Base-by-base conservation (phyloP, 1,139 yeast genomes). In the Yamadazyma sp. region DNA sequence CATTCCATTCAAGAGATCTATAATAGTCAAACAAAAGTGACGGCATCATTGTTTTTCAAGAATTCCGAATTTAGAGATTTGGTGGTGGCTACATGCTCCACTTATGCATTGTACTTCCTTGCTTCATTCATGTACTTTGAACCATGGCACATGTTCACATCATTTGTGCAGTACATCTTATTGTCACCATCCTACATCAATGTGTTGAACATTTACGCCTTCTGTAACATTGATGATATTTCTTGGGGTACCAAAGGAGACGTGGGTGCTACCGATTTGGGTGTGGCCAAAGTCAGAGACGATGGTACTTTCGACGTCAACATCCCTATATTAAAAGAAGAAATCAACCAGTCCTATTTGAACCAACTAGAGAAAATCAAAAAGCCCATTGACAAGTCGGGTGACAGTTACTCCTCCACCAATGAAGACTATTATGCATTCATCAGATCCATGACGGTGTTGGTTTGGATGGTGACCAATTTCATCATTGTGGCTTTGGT, bases 381-480 rank as follows among this genome's bases (percentile, higher is more conserved):
- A 42, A 72, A 67, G 34, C 75, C 76, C 3, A 37, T 57, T 20
- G 60, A 58, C 3, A 44, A 45, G 4, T 41, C 41, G 5, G 57
- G 44, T 2, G 63, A 67, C n/a, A 62, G 67, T n/a, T 61, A 61
- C 18, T 83, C 43, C 11, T 51, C 64, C 6, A 42, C 39, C 11
- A 67, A 75, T 41, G 86, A 86, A 50, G 86, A 84, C 58, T 87
- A 84, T 61, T 86, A 82, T 58, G 94, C 94, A 0, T 75, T 82
- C 49, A 74, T 86, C 57, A 76, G 96, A 59, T 86, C 95, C 4
- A 76, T 85, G 73, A 80, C 90, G 8, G 86, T 87, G 27, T 73
- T 86, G 44, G 64, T 82, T 12, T 87, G 96, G 96, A 79, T 86
- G 60, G 64, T 86, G 41, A 73, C 88, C 14, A 87, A 87, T 57